Evolutionary conservation across 371 early-diverging fungal species (phyloP).

Genomic region (Actinomortierella wolfii): DNA sequence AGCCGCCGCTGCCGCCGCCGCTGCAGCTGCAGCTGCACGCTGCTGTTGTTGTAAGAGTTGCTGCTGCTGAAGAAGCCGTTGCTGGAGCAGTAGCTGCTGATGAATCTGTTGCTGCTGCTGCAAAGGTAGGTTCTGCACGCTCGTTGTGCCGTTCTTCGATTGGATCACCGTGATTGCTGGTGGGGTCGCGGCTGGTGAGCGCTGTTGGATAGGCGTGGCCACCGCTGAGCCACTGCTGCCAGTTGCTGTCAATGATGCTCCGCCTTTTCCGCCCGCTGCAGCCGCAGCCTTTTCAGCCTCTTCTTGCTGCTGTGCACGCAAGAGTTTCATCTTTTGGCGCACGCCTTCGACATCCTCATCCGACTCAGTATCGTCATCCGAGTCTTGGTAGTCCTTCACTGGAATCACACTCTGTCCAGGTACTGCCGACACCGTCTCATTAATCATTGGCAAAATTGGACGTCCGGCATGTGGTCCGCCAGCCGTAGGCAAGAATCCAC

Average conservation of each 20-base stretch:
- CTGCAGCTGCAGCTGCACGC: constrained; percentile 11
- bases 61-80: constrained; percentile 34
- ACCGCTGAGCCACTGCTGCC: neutral
- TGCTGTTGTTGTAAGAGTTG: constrained; percentile 21
- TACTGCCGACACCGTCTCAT: constrained; percentile 45
- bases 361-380: constrained; percentile 48
- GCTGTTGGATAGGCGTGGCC: too few species aligned
- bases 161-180: too few species aligned
- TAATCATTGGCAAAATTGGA: constrained; percentile 42
- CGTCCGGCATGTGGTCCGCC: constrained; percentile 38
- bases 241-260: neutral
- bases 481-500: constrained; percentile 41
- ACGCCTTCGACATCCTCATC: constrained; percentile 48
- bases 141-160: too few species aligned
- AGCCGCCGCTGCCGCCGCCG: constrained; percentile 6
- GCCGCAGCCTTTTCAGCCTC: constrained; percentile 23
- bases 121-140: constrained; percentile 11
- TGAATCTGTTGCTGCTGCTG: constrained; percentile 30
- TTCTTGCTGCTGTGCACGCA: constrained; percentile 34
- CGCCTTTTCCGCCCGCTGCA: neutral
- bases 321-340: constrained; percentile 43
- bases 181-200: too few species aligned
- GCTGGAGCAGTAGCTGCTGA: constrained; percentile 21
- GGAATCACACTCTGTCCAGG: constrained; percentile 47
- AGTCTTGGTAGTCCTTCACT: constrained; percentile 44